Percentiles rank a stretch among this genome's conserved stretches.
Conservation (phyloP, 139 green algal genomes). For the Diplosphaera chodatii region DNA sequence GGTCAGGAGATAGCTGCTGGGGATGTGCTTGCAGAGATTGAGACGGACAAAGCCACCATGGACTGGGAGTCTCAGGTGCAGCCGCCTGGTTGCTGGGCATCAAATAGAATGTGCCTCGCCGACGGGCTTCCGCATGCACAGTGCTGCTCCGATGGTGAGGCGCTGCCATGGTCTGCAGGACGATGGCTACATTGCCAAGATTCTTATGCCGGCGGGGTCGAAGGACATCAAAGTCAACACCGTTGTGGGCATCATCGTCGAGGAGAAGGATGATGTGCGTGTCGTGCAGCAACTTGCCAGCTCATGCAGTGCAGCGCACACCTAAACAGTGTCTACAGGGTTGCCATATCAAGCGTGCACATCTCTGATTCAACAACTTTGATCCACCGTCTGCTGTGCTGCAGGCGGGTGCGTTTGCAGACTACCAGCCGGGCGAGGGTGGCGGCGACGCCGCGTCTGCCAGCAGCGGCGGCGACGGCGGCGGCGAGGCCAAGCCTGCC, state of each 20-base stretch:
- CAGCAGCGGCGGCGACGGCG: neutral
- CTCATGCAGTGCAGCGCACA: too few species aligned
- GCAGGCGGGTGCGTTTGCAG: slow-evolving; percentile 48
- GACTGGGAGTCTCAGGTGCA: slow-evolving; percentile 70
- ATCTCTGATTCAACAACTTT: too few species aligned
- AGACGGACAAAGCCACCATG: slow-evolving; percentile 97
- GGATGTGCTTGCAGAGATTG: slow-evolving; percentile 89
- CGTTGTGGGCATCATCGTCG: slow-evolving; percentile 62
- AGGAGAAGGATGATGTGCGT: slow-evolving; percentile 73
- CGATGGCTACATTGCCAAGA: slow-evolving; percentile 82
- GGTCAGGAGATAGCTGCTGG: slow-evolving; percentile 67
- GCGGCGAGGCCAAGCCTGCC: neutral
- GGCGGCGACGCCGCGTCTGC: neutral
- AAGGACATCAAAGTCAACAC: slow-evolving; percentile 65
- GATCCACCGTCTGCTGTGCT: too few species aligned
- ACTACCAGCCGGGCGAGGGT: slow-evolving; percentile 39
- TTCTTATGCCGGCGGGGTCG: slow-evolving; percentile 61
- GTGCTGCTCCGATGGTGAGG: too few species aligned
- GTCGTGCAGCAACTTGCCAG: too few species aligned
- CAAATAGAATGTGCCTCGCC: too few species aligned
- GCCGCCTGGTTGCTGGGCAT: too few species aligned
- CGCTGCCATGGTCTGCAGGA: too few species aligned
- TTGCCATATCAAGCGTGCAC: too few species aligned
- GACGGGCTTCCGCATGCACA: too few species aligned
- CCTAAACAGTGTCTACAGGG: too few species aligned